phyloP scores from a whole-genome alignment of 129 eudicot genomes.

The Flaveria ramosissima region DNA sequence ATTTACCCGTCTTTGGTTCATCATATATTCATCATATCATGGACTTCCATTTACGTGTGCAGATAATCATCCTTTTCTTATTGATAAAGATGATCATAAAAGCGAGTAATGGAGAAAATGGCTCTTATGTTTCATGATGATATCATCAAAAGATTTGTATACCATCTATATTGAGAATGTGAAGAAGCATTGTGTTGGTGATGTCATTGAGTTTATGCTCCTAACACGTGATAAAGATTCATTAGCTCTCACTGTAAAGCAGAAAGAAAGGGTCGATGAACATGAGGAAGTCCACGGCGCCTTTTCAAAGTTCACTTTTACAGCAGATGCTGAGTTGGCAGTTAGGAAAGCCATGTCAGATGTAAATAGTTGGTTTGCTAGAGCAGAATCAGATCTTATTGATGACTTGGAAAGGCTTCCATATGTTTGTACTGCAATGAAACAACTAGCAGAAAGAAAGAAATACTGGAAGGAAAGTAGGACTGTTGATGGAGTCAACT shows the following conservation, averaged over 20 bases:
- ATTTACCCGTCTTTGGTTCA: too few species aligned
- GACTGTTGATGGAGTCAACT: constrained; percentile 29
- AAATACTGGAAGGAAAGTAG: constrained; percentile 68
- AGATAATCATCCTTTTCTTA: constrained; percentile 29
- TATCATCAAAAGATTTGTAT: constrained; percentile 80
- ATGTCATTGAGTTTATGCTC: constrained; percentile 65
- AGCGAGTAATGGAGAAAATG: constrained; percentile 75
- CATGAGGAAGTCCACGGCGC: constrained; percentile 52
- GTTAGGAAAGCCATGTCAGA: constrained; percentile 86
- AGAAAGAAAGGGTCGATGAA: constrained; percentile 33
- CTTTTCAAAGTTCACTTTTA: constrained; percentile 85
- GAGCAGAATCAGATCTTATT: constrained; percentile 89
- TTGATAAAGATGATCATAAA: constrained; percentile 62
- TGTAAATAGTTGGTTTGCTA: constrained; percentile 87
- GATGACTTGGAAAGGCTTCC: constrained; percentile 94
- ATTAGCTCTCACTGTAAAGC: constrained; percentile 50
- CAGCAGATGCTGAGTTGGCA: constrained; percentile 73
- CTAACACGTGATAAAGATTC: constrained; percentile 79
- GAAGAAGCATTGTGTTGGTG: constrained; percentile 68
- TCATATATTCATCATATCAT: too few species aligned
- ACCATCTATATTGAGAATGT: constrained; percentile 83
- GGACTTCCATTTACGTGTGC: too few species aligned
- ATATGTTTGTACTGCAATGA: constrained; percentile 92
- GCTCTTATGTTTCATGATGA: constrained; percentile 86
- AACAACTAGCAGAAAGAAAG: constrained; percentile 69